Evolutionary conservation across 257 asterid genomes (phyloP), one percentile per base, ranked within the genome.

Genomic region (Solanum medicagineum): DNA sequence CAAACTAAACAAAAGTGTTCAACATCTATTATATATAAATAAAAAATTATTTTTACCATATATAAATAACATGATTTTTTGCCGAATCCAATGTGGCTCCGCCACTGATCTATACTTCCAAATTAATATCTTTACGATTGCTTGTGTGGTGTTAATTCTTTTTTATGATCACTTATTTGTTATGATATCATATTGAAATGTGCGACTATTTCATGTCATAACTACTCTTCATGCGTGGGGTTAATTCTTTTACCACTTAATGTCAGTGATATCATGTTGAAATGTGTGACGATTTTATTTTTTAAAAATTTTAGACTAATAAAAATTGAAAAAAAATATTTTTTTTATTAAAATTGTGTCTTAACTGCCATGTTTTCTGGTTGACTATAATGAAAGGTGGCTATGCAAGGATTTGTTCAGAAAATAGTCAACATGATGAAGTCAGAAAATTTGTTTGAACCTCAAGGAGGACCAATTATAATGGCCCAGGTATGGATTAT

Each of bases 381-480:
- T 81, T 86, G 87, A 84, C 66, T 40, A 74, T 80, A 79, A 86
- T 84, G 22, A 81, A 14, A 90, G 96, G 93, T 87, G 85, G 97
- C 94, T 22, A 93, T 92, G 93, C 94, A 89, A 90, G 86, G 95
- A 62, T 93, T 93, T 86, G 91, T 90, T 10, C 53, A 66, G 20
- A 93, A 86, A 87, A 92, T 93, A 47, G 94, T 93, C n/a, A 74
- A 85, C 85, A 56, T 92, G 87, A 90, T 93, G 97, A 93, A 93
- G 93, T 87, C 93, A 1, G 93, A 93, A 80, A 89, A 85, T 0
- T 79, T 92, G 87, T 93, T 92, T 85, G 95, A 91, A 89, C 90
- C 96, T 85, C 96, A 93, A 60, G 97, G 97, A 87, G 97, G 97
- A 55, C 97, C 97, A 40, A 93, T 93, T 20, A 93, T 93, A 63